Conservation (phyloP, 2,329 filamentous ascomycete genomes). For the Cordyceps farinosa region DNA sequence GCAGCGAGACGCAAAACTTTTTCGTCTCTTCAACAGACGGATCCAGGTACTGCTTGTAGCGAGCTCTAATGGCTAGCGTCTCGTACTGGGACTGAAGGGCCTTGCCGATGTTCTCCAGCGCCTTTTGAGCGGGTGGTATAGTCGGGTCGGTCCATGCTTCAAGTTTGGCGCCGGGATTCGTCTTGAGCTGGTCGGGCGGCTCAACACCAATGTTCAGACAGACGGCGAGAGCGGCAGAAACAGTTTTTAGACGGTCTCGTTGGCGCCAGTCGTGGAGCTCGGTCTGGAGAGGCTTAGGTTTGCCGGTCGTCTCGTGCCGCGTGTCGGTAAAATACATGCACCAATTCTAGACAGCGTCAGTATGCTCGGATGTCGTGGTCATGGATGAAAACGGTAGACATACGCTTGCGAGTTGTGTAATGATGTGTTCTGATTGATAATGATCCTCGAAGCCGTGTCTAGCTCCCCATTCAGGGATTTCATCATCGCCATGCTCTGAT, state of each 20-base stretch:
- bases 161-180: slow-evolving; percentile 84
- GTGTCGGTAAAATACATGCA: slow-evolving; percentile 99
- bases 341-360: slow-evolving; percentile 64
- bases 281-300: slow-evolving; percentile 65
- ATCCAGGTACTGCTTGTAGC: slow-evolving; percentile 95
- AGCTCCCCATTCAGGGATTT: slow-evolving; percentile 52
- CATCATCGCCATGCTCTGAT: slow-evolving; percentile 41
- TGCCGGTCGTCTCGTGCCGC: slow-evolving; percentile 89
- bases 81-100: slow-evolving; percentile 96
- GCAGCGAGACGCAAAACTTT: slow-evolving; percentile 87
- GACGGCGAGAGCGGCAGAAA: slow-evolving; percentile 88
- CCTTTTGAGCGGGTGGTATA: slow-evolving; percentile 73
- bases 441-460: slow-evolving; percentile 92
- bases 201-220: slow-evolving; percentile 98
- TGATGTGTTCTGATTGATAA: slow-evolving; percentile 85
- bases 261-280: slow-evolving; percentile 93
- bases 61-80: slow-evolving; percentile 87
- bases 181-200: slow-evolving; percentile 94
- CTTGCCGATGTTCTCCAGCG: slow-evolving; percentile 92
- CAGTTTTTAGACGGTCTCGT: slow-evolving; percentile 92
- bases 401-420: slow-evolving; percentile 77
- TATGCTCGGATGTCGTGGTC: background rate
- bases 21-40: slow-evolving; percentile 97
- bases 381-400: slow-evolving; percentile 34
- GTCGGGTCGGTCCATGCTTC: slow-evolving; percentile 97